Percentiles rank a stretch among this genome's conserved stretches.
Conservation (phyloP, 176 grass and related monocot species). For the Chloris gayana region DNA sequence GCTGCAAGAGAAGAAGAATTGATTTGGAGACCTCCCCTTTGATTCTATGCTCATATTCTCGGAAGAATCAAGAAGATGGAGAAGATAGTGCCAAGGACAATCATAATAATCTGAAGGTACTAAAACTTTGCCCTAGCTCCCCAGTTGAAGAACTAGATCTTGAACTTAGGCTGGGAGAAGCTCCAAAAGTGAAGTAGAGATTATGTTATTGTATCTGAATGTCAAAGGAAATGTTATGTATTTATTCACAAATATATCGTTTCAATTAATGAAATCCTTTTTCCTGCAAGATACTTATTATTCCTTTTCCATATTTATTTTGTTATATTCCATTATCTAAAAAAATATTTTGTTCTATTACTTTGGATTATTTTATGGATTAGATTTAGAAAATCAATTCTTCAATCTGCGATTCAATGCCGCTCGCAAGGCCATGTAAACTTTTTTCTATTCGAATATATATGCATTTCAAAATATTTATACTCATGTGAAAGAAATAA, state of each 20-base stretch:
- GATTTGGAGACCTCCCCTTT: slow-evolving; percentile 34
- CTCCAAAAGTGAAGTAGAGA: slow-evolving; percentile 57
- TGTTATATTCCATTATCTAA: background rate
- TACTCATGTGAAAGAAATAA: background rate
- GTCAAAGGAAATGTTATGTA: slow-evolving; percentile 28
- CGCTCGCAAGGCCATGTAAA: background rate
- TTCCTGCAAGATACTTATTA: background rate
- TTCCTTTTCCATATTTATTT: background rate
- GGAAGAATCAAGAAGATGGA: slow-evolving; percentile 24
- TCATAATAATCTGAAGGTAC: slow-evolving; percentile 26
- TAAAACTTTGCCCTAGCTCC: slow-evolving; percentile 45
- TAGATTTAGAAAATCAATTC: slow-evolving; percentile 4
- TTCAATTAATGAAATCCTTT: background rate
- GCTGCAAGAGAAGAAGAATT: slow-evolving; percentile 53
- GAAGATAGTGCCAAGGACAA: background rate
- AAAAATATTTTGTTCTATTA: background rate
- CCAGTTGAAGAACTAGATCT: slow-evolving; percentile 75
- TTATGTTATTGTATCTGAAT: background rate
- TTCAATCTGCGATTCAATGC: background rate
- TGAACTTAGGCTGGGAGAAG: slow-evolving; percentile 73
- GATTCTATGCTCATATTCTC: slow-evolving; percentile 29
- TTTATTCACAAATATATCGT: slow-evolving; percentile 5
- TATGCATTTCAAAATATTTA: background rate
- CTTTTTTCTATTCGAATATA: background rate
- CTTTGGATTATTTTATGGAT: background rate